Base-by-base conservation (phyloP, 208 protist genomes). In the Phytomonas serpens region DNA sequence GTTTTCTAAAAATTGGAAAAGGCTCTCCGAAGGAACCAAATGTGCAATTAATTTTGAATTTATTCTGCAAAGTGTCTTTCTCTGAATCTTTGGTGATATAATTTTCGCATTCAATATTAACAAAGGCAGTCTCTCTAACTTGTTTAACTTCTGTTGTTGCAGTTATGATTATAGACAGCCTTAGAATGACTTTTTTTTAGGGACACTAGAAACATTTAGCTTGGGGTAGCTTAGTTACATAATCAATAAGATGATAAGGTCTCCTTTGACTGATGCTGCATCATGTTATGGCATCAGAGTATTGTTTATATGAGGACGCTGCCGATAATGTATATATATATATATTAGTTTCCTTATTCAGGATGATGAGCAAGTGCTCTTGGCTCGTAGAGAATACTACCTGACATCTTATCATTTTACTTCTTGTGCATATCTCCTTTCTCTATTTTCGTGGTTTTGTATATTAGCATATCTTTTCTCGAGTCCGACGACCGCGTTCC, bases 31-130 rank as follows among this genome's bases (percentile, higher is more conserved):
- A 9, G 23, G 7, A 57, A 3, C 7, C 23, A 27, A 27, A 27
- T 27, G 19, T 27, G 5, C 16, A 27, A 57, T 27, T 27, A 1
- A 57, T 57, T 57, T 57, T 57, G 47, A 57, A 27, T 9, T 5
- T 57, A 27, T 23, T 19, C 11, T 57, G 19, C 19, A 2, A 1
- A 27, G 19, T 57, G 51, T 70, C 64, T 19, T 64, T 27, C 38
- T 70, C 42, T 64, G 19, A 67, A 2, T 23, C 5, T 67, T 67
- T 67, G 23, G 6, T 67, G 19, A 5, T 67, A 52, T 67, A 38
- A 6, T 9, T 38, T 47, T 51, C n/a, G 19, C 23, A 61, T 47
- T 67, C 23, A 19, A n/a, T 62, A 7, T 1, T n/a, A 62, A 37
- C 4, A 57, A 9, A 27, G 2, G 7, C 4, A 9, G 7, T 27